phyloP scores from a whole-genome alignment of 2,329 filamentous ascomycete genomes.

The Stachybotrys echinatus region DNA sequence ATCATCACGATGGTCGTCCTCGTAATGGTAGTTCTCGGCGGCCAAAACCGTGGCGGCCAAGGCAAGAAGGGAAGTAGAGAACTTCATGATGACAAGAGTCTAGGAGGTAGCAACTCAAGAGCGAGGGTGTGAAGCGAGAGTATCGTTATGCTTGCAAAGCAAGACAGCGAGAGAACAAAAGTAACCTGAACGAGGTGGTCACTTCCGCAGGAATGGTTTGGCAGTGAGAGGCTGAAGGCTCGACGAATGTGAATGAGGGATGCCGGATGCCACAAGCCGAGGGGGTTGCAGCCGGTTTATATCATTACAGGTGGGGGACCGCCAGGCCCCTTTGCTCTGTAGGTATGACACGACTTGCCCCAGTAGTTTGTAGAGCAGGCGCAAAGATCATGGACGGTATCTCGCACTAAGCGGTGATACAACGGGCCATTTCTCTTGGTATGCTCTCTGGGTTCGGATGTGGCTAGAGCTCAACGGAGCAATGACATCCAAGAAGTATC shows the following conservation, averaged over 20 bases:
- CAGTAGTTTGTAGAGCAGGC: neutral
- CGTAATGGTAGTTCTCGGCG: constrained; percentile 3
- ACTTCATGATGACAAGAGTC: constrained; percentile 17
- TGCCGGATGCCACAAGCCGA: constrained; percentile 1
- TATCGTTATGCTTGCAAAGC: no score
- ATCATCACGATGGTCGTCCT: constrained; percentile 2
- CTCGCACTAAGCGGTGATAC: neutral
- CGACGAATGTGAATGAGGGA: constrained; percentile 8
- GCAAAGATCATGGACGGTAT: neutral
- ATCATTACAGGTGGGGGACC: constrained; percentile 6
- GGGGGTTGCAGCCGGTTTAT: constrained; percentile 14
- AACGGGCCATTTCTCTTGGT: neutral
- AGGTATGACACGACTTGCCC: no score
- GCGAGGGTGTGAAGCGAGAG: neutral
- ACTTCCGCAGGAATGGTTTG: constrained; percentile 12
- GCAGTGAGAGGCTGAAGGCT: constrained; percentile 9
- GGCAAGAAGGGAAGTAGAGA: constrained; percentile 14
- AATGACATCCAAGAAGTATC: neutral
- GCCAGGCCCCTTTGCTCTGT: no score
- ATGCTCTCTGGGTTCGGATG: neutral
- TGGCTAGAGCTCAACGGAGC: constrained; percentile 1
- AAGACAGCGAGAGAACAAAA: constrained; percentile 7
- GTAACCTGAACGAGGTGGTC: constrained; percentile 24
- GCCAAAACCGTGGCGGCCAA: constrained; percentile 18
- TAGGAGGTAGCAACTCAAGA: neutral